Percentiles rank a stretch among this genome's conserved stretches.
These are phyloP conservation scores for Lactarius sanguifluus DNA, from an alignment of 768 basidiomycete genomes.

Conservation along the genomic window DNA sequence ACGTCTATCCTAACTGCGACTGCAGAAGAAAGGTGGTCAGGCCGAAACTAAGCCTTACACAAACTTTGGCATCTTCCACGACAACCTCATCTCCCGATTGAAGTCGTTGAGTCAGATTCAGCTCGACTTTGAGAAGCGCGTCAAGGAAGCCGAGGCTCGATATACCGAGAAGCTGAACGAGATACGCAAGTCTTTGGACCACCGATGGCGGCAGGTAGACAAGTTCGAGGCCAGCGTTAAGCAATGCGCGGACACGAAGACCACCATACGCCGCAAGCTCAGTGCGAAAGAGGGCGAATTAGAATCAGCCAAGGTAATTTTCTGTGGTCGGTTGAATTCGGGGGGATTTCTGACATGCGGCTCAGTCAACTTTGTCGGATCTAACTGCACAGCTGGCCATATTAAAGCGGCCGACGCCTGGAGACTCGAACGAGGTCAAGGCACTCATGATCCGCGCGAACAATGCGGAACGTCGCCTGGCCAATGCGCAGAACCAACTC, in stretches of 20 bases:
- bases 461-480: slow-evolving; percentile 86
- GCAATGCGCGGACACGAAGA: slow-evolving; percentile 75
- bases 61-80: slow-evolving; percentile 92
- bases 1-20: slow-evolving; percentile 1
- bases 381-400: slow-evolving; percentile 66
- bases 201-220: slow-evolving; percentile 89
- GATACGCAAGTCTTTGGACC: slow-evolving; percentile 84
- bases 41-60: slow-evolving; percentile 91
- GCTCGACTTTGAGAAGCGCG: slow-evolving; percentile 80
- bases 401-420: slow-evolving; percentile 57
- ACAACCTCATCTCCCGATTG: slow-evolving; percentile 86
- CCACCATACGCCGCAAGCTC: slow-evolving; percentile 80
- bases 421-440: slow-evolving; percentile 67
- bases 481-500: slow-evolving; percentile 82
- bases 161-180: slow-evolving; percentile 73
- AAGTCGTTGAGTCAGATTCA: slow-evolving; percentile 84
- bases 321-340: not conserved
- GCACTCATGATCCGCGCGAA: slow-evolving; percentile 70
- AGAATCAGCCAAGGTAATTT: slow-evolving; percentile 74
- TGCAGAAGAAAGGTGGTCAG: slow-evolving; percentile 69
- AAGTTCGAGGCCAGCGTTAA: slow-evolving; percentile 87
- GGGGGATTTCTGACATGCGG: not conserved
- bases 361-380: slow-evolving; percentile 70
- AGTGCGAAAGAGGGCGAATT: slow-evolving; percentile 86
- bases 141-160: slow-evolving; percentile 72